Base-by-base conservation (phyloP, 2,329 filamentous ascomycete genomes). In the Pseudogymnoascus sp. region DNA sequence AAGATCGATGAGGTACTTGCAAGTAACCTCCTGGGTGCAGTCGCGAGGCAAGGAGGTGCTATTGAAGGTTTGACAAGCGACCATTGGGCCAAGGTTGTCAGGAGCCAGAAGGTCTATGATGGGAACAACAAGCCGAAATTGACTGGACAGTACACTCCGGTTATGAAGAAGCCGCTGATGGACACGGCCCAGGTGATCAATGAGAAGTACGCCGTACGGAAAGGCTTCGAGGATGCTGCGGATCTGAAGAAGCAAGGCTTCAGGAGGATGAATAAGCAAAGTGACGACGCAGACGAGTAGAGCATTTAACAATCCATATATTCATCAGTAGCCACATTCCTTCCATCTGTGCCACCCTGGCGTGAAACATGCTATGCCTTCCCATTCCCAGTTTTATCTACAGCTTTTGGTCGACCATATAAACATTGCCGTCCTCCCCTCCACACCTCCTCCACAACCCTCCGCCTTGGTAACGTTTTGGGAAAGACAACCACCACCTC, bases 401-500 rank as follows among this genome's bases (percentile, higher is more conserved):
- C 59, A 63, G 21, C 21, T 53, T 44, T 60, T 19, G 46, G 31
- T 29, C 63, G 80, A 72, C 90, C 91, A 74, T 92, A 96, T 65
- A 99, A 78, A 76, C 93, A 96, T 63, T 84, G 86, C 68, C 90
- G 84, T 2, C 88, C 85, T 0, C 92, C 93, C 69, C 91, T 86
- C 95, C 95, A 97, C 1, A 97, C 93, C 68, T 86, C 83, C 78
- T 97, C 92, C 29, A 97, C 80, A 63, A 96, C 88, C 59, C 79
- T 81, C 63, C 90, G 79, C 64, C 85, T 78, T 0, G 95, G 95
- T 66, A 97, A 73, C 67, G 96, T 76, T 63, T 83, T 83, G 2
- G 93, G 93, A 74, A 99, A 99, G 2, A 97, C 92, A n/a, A 99
- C 93, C 0, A 97, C 90, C 4, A 96, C 83, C 68, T 95, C 88